Evolutionary conservation across 179 eudicot species (phyloP).

Genomic region (Camellia oleifera): DNA sequence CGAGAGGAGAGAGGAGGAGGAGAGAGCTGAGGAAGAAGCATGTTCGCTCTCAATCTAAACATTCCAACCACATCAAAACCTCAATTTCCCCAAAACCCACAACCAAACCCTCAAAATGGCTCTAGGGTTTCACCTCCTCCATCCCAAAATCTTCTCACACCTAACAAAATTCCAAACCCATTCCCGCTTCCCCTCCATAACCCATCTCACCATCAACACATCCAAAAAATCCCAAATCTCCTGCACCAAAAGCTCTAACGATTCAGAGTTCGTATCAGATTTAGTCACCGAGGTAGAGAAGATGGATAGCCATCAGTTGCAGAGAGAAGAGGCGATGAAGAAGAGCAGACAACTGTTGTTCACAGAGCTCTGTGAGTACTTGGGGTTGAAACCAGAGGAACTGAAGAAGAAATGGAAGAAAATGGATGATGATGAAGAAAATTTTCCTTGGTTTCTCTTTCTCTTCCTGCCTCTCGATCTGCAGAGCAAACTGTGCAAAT

Average conservation of each 20-base stretch:
- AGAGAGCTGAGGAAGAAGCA: no score
- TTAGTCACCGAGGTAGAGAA: slow-evolving; percentile 44
- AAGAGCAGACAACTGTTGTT: slow-evolving; percentile 52
- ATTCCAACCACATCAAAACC: background rate
- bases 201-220: background rate
- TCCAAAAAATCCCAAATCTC: slow-evolving; percentile 32
- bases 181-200: slow-evolving; percentile 1
- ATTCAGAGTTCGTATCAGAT: slow-evolving; percentile 34
- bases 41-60: background rate
- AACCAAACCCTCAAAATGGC: slow-evolving; percentile 22
- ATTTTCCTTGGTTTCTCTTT: no score
- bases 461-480: no score
- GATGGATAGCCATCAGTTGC: slow-evolving; percentile 29
- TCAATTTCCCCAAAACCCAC: slow-evolving; percentile 11
- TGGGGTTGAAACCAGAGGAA: slow-evolving; percentile 33
- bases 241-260: slow-evolving; percentile 31
- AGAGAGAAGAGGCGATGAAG: slow-evolving; percentile 52
- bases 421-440: slow-evolving; percentile 18
- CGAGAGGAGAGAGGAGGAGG: no score
- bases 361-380: slow-evolving; percentile 44
- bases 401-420: slow-evolving; percentile 39
- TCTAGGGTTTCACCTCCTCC: slow-evolving; percentile 8
- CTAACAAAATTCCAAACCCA: slow-evolving; percentile 7
- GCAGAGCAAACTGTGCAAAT: no score
- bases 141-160: slow-evolving; percentile 16